phyloP scores from a whole-genome alignment of 495 filamentous ascomycete species.

The Bryoglossum gracile region DNA sequence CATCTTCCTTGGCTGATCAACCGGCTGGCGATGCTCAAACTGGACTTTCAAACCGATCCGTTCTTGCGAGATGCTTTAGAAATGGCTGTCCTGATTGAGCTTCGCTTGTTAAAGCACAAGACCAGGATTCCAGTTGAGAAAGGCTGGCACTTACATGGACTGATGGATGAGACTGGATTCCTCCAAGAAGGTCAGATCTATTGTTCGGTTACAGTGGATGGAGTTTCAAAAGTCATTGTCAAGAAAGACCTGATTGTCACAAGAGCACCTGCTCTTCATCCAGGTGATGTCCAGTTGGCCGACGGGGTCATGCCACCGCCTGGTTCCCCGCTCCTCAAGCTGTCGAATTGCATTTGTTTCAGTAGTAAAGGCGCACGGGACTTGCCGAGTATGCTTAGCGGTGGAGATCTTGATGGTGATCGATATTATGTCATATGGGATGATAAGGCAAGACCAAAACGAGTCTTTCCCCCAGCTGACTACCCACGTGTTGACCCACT shows the following conservation, averaged over 20 bases:
- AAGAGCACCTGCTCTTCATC: slow-evolving; percentile 67
- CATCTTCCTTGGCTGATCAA: slow-evolving; percentile 53
- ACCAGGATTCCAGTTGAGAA: slow-evolving; percentile 60
- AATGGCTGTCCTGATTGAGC: slow-evolving; percentile 51
- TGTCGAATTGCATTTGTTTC: slow-evolving; percentile 74
- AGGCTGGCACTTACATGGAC: slow-evolving; percentile 67
- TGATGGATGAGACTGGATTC: slow-evolving; percentile 74
- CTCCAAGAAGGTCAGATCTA: slow-evolving; percentile 63
- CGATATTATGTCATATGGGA: slow-evolving; percentile 72
- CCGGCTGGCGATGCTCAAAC: slow-evolving; percentile 39
- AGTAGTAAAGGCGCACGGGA: slow-evolving; percentile 61
- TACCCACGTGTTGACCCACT: slow-evolving; percentile 51
- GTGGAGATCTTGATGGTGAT: slow-evolving; percentile 81
- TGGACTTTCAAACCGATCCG: slow-evolving; percentile 55
- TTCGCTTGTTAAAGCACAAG: slow-evolving; percentile 68
- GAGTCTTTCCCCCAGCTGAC: slow-evolving; percentile 49
- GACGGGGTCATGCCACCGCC: slow-evolving; percentile 45
- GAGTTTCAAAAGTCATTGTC: slow-evolving; percentile 17
- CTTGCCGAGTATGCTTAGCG: slow-evolving; percentile 66
- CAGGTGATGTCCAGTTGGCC: slow-evolving; percentile 68
- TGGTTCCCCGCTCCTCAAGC: slow-evolving; percentile 48
- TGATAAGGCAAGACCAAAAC: slow-evolving; percentile 30
- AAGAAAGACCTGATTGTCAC: slow-evolving; percentile 50
- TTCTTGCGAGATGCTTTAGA: slow-evolving; percentile 63
- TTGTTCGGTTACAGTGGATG: slow-evolving; percentile 33